Conservation (phyloP, 495 filamentous ascomycete genomes). For the Halenospora varia region DNA sequence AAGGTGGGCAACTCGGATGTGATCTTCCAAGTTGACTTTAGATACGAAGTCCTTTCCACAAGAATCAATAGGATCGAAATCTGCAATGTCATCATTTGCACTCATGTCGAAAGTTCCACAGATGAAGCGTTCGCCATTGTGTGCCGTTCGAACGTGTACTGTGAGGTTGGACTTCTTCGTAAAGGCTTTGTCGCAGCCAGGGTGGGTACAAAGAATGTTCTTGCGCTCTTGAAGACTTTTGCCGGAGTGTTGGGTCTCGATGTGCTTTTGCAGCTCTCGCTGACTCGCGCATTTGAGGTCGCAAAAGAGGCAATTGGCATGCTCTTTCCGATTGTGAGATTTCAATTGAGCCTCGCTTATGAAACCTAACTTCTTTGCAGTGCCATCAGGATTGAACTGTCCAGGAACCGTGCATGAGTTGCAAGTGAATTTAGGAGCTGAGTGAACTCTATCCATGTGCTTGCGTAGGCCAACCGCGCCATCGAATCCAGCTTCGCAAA, state of each 20-base stretch:
- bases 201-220: slow-evolving; percentile 56
- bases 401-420: slow-evolving; percentile 48
- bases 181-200: slow-evolving; percentile 67
- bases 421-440: slow-evolving; percentile 65
- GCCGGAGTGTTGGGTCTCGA: slow-evolving; percentile 64
- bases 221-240: slow-evolving; percentile 58
- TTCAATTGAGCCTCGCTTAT: slow-evolving; percentile 65
- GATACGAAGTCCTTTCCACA: slow-evolving; percentile 66
- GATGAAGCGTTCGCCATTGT: slow-evolving; percentile 66
- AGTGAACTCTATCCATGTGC: slow-evolving; percentile 69
- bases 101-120: slow-evolving; percentile 65
- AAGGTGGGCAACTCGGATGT: slow-evolving; percentile 72
- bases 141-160: slow-evolving; percentile 70
- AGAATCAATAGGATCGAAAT: slow-evolving; percentile 62
- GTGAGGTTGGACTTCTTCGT: slow-evolving; percentile 75
- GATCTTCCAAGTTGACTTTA: slow-evolving; percentile 74
- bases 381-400: slow-evolving; percentile 21
- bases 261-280: slow-evolving; percentile 60
- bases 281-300: slow-evolving; percentile 55
- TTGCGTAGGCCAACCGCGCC: slow-evolving; percentile 60
- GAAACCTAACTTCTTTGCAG: slow-evolving; percentile 50
- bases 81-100: slow-evolving; percentile 48
- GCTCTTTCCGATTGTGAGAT: slow-evolving; percentile 62
- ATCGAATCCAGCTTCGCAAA: slow-evolving; percentile 69
- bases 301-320: slow-evolving; percentile 74